Base-by-base conservation (phyloP, 2,329 filamentous ascomycete species). In the Sarocladium brachiariae region DNA sequence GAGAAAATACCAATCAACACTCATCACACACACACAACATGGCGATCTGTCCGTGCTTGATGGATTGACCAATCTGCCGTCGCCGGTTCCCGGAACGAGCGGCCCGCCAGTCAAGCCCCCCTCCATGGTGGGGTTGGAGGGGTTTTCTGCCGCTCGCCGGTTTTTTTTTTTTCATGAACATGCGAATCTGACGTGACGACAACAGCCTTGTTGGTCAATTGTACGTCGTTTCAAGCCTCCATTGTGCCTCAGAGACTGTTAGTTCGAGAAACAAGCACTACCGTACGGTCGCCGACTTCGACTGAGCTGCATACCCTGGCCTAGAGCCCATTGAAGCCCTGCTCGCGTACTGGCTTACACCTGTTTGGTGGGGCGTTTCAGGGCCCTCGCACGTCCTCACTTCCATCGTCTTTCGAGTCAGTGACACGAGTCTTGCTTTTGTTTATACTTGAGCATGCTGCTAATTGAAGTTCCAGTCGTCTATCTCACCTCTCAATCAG, bases 401-500 rank as follows among this genome's bases (percentile, higher is more conserved):
- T 9, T 49, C 16, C 13, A 27, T 19, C 7, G n/a, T 14, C 14
- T 31, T 18, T 10, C 35, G 4, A 49, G 30, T 49, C 16, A 37
- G 46, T 34, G 5, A 10, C 23, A 16, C 11, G 27, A 33, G 16
- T 9, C n/a, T 18, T 23, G 24, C 9, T 5, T 47, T 47, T 14
- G n/a, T 19, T 9, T 4, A 47, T 7, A 3, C 10, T 6, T 25
- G 6, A 21, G 23, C 11, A 43, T 13, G 34, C 14, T 30, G 41
- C 41, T 45, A 14, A 45, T 27, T 6, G n/a, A 18, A 30, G 7
- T 30, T 27, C 14, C n/a, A n/a, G n/a, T n/a, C n/a, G n/a, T n/a
- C n/a, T n/a, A n/a, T n/a, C n/a, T n/a, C 5, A 31, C 27, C 25
- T 25, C 50, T 49, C 57, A 51, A 67, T 65, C 63, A 62, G 63